These are phyloP conservation scores for Vanrija humicola DNA, from an alignment of 1,284 basidiomycete genomes.

Conservation along the genomic window DNA sequence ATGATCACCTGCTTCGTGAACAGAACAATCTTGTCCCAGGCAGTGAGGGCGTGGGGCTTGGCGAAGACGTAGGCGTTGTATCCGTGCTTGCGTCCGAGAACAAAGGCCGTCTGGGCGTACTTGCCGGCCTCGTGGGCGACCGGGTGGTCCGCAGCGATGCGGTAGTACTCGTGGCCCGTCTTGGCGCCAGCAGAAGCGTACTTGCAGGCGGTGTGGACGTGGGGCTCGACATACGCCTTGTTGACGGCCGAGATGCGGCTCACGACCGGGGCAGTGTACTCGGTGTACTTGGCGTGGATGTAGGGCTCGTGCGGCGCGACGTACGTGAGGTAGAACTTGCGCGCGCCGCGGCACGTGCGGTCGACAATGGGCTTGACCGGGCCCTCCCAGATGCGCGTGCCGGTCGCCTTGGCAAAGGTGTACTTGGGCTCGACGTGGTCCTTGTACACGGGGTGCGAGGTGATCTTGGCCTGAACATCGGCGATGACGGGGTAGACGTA, in stretches of 20 bases:
- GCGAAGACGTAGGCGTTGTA: conserved; percentile 30
- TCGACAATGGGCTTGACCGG: conserved; percentile 37
- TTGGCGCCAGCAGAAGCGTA: conserved; percentile 21
- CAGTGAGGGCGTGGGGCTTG: conserved; percentile 30
- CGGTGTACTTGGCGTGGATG: conserved; percentile 25
- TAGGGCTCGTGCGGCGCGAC: conserved; percentile 42
- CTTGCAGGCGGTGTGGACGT: conserved; percentile 23
- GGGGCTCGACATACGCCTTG: conserved; percentile 22
- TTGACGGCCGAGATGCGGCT: conserved; percentile 24
- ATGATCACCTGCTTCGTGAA: conserved; percentile 15
- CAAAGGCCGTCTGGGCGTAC: conserved; percentile 27
- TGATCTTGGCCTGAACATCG: conserved; percentile 20
- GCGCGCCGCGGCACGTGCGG: conserved; percentile 24
- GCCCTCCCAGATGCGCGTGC: conserved; percentile 27
- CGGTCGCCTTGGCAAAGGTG: conserved; percentile 4
- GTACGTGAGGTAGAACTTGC: conserved; percentile 37
- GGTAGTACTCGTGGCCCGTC: conserved; percentile 19
- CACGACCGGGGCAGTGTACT: conserved; percentile 33
- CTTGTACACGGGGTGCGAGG: conserved; percentile 26
- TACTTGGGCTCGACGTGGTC: conserved; percentile 29
- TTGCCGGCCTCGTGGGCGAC: conserved; percentile 25
- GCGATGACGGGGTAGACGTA: conserved; percentile 34
- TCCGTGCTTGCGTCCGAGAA: conserved; percentile 20
- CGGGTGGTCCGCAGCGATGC: conserved; percentile 30
- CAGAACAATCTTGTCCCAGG: conserved; percentile 22